Evolutionary conservation across 345 rosid species (phyloP).

Genomic region (Trapa incisa): DNA sequence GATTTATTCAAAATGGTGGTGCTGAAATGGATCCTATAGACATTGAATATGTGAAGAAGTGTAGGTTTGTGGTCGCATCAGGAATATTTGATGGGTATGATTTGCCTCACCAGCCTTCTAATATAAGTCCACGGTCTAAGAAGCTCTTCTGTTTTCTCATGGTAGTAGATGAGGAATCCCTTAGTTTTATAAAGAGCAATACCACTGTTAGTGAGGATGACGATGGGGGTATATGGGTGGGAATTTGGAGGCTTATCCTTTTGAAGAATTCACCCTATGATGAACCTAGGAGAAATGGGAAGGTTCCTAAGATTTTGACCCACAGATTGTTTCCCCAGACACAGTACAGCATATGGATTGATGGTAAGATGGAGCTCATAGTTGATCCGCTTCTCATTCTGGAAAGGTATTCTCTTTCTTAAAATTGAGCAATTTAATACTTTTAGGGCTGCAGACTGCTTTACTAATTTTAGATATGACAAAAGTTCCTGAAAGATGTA

Average conservation of each 20-base stretch:
- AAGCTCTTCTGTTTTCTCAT: conserved; percentile 83
- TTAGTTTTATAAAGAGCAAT: conserved; percentile 47
- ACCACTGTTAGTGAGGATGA: conserved; percentile 53
- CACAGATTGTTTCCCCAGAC: conserved; percentile 92
- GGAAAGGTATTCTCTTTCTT: conserved; percentile 49
- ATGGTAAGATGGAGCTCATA: conserved; percentile 95
- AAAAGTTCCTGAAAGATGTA: too few relatives aligned
- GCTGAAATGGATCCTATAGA: conserved; percentile 72
- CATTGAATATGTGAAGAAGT: conserved; percentile 50
- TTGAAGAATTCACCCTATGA: conserved; percentile 77
- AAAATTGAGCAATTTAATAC: neutral
- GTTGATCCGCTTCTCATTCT: conserved; percentile 79
- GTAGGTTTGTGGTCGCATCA: conserved; percentile 82
- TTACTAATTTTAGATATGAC: too few relatives aligned
- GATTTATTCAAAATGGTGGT: conserved; percentile 73
- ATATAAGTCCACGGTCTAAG: conserved; percentile 56
- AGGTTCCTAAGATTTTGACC: conserved; percentile 89
- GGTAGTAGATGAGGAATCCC: conserved; percentile 78
- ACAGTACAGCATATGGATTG: conserved; percentile 95
- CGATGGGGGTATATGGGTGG: conserved; percentile 74
- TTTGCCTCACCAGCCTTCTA: conserved; percentile 76
- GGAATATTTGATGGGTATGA: conserved; percentile 94
- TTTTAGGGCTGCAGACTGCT: neutral
- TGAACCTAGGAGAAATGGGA: conserved; percentile 93
- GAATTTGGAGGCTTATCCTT: conserved; percentile 80